A percentile compares a stretch with the other conserved stretches of the same genome.
These are phyloP conservation scores for Candida ulmi DNA, from an alignment of 805 yeast species.

Conservation along the genomic window DNA sequence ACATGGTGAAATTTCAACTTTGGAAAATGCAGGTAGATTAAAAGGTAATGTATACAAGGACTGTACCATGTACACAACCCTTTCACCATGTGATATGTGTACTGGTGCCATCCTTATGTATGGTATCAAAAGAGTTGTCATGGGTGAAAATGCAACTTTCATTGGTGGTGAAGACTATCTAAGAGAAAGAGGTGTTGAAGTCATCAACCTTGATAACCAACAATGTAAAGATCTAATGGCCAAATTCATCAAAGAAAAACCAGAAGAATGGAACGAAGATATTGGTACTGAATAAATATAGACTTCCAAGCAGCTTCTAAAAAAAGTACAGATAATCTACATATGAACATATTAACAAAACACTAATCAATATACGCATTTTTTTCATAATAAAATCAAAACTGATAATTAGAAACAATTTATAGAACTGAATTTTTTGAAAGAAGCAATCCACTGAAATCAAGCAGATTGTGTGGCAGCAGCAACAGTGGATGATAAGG, in stretches of 20 bases:
- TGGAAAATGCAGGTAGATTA: slow-evolving; percentile 88
- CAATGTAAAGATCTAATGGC: slow-evolving; percentile 70
- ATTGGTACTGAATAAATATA: slow-evolving; percentile 47
- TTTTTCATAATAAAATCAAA: too few relatives aligned
- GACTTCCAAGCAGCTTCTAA: slow-evolving; percentile 6
- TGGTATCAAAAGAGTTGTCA: slow-evolving; percentile 79
- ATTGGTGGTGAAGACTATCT: slow-evolving; percentile 80
- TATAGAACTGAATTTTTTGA: too few relatives aligned
- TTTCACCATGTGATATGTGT: slow-evolving; percentile 95
- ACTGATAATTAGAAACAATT: too few relatives aligned
- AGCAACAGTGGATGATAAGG: slow-evolving; percentile 16
- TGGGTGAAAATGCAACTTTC: slow-evolving; percentile 85
- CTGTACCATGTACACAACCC: slow-evolving; percentile 83
- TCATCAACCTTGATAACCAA: slow-evolving; percentile 52
- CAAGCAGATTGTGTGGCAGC: slow-evolving; percentile 10
- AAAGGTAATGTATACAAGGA: slow-evolving; percentile 73
- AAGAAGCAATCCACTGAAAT: not conserved
- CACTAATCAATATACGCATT: too few relatives aligned
- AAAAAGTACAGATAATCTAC: too few relatives aligned
- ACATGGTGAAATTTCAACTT: slow-evolving; percentile 88
- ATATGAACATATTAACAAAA: too few relatives aligned
- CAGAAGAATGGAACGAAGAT: slow-evolving; percentile 79
- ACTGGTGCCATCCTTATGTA: slow-evolving; percentile 88
- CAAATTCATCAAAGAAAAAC: slow-evolving; percentile 70
- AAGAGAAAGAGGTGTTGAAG: slow-evolving; percentile 60